Evolutionary conservation across 305 asterid genomes (phyloP).

Genomic region (Plantago coronopus): DNA sequence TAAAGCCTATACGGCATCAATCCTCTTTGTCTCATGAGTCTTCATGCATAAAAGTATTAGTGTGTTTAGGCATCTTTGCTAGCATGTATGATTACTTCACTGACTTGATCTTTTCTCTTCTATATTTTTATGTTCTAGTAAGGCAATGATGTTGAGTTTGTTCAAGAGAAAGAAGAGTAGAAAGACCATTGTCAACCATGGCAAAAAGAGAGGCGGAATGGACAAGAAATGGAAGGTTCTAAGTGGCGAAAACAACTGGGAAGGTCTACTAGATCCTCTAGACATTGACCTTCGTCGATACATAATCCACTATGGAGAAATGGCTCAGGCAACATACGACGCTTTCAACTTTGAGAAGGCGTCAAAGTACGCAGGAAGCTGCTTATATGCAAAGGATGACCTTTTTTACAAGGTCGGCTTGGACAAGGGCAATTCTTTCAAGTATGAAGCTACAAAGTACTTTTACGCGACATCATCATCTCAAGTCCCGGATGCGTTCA

Average conservation of each 20-base stretch:
- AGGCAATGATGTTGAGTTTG: slow-evolving; percentile 20
- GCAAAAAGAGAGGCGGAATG: slow-evolving; percentile 11
- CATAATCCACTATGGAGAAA: slow-evolving; percentile 52
- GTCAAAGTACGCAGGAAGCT: slow-evolving; percentile 51
- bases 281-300: slow-evolving; percentile 61
- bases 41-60: no score
- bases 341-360: slow-evolving; percentile 35
- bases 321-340: slow-evolving; percentile 59
- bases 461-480: slow-evolving; percentile 57
- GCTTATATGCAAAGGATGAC: slow-evolving; percentile 29
- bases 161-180: slow-evolving; percentile 15
- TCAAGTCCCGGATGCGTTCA: slow-evolving; percentile 44
- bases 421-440: slow-evolving; percentile 36
- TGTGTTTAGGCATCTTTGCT: neutral
- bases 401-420: slow-evolving; percentile 34
- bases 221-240: slow-evolving; percentile 50
- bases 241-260: slow-evolving; percentile 56
- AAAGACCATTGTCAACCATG: slow-evolving; percentile 3
- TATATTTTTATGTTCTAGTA: neutral
- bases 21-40: neutral
- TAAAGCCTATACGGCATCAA: no score
- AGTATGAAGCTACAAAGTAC: slow-evolving; percentile 44
- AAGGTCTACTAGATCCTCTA: slow-evolving; percentile 46
- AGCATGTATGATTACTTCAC: neutral
- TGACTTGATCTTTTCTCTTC: neutral